phyloP scores from a whole-genome alignment of 2,329 filamentous ascomycete genomes.

The Dactylonectria macrodidyma region DNA sequence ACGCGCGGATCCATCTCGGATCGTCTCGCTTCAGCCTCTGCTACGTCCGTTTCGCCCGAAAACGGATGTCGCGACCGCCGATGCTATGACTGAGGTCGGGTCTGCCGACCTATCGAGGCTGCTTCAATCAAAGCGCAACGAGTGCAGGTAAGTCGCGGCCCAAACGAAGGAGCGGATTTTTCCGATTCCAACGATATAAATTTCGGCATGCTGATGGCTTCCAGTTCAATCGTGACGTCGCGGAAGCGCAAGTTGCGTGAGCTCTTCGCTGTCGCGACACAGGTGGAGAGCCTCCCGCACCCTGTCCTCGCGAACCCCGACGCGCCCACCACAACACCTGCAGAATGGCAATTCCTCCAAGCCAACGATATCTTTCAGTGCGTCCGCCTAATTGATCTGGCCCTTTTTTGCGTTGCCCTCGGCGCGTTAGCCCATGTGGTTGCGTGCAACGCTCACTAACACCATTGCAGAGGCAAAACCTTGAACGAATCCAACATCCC shows the following conservation, averaged over 20 bases:
- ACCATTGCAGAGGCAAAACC: conserved; percentile 53
- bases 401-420: conserved; percentile 34
- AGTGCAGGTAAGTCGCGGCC: conserved; percentile 69
- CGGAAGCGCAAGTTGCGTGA: conserved; percentile 93
- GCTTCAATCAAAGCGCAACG: conserved; percentile 75
- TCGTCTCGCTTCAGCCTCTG: conserved; percentile 40
- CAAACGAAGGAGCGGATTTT: conserved; percentile 64
- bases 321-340: conserved; percentile 66
- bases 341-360: conserved; percentile 70
- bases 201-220: conserved; percentile 61
- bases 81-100: conserved; percentile 82
- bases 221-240: conserved; percentile 82
- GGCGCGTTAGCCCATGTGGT: conserved; percentile 36
- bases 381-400: conserved; percentile 50
- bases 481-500: conserved; percentile 70
- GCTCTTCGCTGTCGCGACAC: conserved; percentile 85
- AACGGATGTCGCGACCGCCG: conserved; percentile 79
- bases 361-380: conserved; percentile 74
- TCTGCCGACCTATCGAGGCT: conserved; percentile 76
- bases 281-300: conserved; percentile 73
- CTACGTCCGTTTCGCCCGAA: conserved; percentile 72
- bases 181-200: conserved; percentile 63
- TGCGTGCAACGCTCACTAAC: conserved; percentile 42
- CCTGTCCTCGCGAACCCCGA: conserved; percentile 70
- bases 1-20: conserved; percentile 50